Evolutionary conservation across 2,329 filamentous ascomycete genomes (phyloP).

Genomic region (Penicillium brevicompactum): DNA sequence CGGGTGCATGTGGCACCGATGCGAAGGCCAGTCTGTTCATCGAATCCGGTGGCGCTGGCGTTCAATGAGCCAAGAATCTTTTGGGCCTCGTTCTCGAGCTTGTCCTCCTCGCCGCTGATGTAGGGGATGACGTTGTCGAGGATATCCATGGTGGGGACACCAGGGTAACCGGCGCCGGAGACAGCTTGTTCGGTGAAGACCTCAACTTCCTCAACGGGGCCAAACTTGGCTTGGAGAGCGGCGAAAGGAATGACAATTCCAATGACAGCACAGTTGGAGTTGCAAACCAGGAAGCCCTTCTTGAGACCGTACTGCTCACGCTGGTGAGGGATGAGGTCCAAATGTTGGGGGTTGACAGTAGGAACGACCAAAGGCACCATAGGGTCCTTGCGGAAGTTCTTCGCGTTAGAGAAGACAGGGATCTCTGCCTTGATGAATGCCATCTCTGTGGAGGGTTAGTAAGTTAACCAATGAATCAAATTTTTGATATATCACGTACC

Average conservation of each 20-base stretch:
- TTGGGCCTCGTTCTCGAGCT: slow-evolving; percentile 89
- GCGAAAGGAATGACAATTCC: slow-evolving; percentile 94
- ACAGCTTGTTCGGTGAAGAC: slow-evolving; percentile 96
- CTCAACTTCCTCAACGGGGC: slow-evolving; percentile 72
- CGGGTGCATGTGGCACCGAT: slow-evolving; percentile 90
- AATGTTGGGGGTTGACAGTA: slow-evolving; percentile 87
- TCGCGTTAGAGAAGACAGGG: slow-evolving; percentile 94
- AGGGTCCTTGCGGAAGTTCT: slow-evolving; percentile 91
- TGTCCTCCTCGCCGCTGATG: slow-evolving; percentile 93
- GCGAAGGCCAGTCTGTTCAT: slow-evolving; percentile 71
- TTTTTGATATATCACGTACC: slow-evolving; percentile 55
- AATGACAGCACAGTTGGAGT: slow-evolving; percentile 97
- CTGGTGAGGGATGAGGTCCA: slow-evolving; percentile 88
- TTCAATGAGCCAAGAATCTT: slow-evolving; percentile 88
- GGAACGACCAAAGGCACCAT: slow-evolving; percentile 91
- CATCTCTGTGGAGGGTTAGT: slow-evolving; percentile 63
- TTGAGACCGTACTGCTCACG: slow-evolving; percentile 69
- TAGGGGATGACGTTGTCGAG: slow-evolving; percentile 94
- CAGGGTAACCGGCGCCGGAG: slow-evolving; percentile 74
- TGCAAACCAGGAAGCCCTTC: slow-evolving; percentile 93
- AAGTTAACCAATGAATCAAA: not conserved
- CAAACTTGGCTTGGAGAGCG: slow-evolving; percentile 83
- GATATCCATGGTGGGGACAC: slow-evolving; percentile 86
- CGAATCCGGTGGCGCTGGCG: slow-evolving; percentile 70
- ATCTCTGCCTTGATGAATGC: slow-evolving; percentile 87